Base-by-base conservation (phyloP, 2,329 filamentous ascomycete genomes). In the Cercospora citrullina region DNA sequence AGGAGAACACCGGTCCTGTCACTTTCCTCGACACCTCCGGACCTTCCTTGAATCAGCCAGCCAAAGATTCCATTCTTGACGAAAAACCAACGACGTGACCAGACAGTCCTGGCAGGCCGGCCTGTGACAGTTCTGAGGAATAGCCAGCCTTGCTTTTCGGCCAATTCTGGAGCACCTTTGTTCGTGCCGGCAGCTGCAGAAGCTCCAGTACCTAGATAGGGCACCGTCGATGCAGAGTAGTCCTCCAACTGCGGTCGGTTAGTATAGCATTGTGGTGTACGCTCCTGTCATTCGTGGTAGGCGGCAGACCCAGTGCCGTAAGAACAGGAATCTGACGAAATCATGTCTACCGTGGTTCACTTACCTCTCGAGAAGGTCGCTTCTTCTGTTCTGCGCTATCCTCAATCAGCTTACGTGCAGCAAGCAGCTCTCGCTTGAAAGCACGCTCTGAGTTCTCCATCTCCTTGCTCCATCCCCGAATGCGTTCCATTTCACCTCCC, bases 51-150 rank as follows among this genome's bases (percentile, higher is more conserved):
- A 21, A 95, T 87, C 5, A 99, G 85, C 89, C 93, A 98, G 23
- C 95, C 95, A 79, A 99, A 98, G 67, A 98, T 95, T 45, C 95
- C 94, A 76, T 96, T 90, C 71, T 94, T 94, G 73, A 97, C 90
- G 78, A 97, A 98, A 77, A 95, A 97, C 95, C 95, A 99, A 63
- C 94, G 87, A 68, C 93, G 87, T 28, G 93, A 87, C 95, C 95
- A 99, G 48, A 88, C 87, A n/a, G 93, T 93, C 69, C 94, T 86
- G 14, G 93, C 91, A 0, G 94, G 94, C 79, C 97, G 98, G 39
- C 93, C 94, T 1, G 91, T 89, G 7, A 94, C 83, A 0, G 90
- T 91, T 62, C 93, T 87, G 73, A 97, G 79, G 78, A 94, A 96
- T 2, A 99, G 82, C 95, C 95, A 99, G 3, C 94, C 94, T 79